phyloP scores from a whole-genome alignment of 2,329 filamentous ascomycete species.

The Curvularia hawaiiensis region DNA sequence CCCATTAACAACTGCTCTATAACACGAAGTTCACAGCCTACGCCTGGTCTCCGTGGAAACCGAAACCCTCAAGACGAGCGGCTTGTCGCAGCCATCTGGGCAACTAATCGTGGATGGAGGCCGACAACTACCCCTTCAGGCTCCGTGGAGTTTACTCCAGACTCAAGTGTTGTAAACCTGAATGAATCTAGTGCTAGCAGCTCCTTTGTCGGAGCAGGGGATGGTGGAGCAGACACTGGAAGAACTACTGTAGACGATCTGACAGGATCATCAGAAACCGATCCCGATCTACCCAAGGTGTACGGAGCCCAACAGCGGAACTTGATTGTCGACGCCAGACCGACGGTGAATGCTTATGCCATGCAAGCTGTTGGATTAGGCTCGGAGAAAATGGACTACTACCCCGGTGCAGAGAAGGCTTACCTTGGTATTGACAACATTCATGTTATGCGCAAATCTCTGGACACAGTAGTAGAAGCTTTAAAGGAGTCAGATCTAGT shows the following conservation, averaged over 20 bases:
- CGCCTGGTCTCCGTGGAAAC: slow-evolving; percentile 84
- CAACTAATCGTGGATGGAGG: slow-evolving; percentile 58
- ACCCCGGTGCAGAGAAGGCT: slow-evolving; percentile 86
- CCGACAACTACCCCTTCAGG: slow-evolving; percentile 33
- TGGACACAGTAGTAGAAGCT: slow-evolving; percentile 85
- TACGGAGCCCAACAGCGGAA: slow-evolving; percentile 95
- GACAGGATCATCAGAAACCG: slow-evolving; percentile 45
- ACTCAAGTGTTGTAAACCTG: slow-evolving; percentile 42
- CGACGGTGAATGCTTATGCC: slow-evolving; percentile 89
- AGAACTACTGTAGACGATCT: slow-evolving; percentile 35
- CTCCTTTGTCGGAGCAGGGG: slow-evolving; percentile 42
- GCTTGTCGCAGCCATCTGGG: slow-evolving; percentile 89
- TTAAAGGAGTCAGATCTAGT: slow-evolving; percentile 92
- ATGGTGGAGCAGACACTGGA: slow-evolving; percentile 26
- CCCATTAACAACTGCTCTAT: slow-evolving; percentile 97
- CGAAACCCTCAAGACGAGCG: slow-evolving; percentile 96
- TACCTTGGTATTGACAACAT: slow-evolving; percentile 98
- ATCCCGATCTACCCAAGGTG: slow-evolving; percentile 52
- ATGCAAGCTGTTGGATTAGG: slow-evolving; percentile 94
- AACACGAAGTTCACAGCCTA: slow-evolving; percentile 89
- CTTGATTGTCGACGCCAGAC: slow-evolving; percentile 92
- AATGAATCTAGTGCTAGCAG: slow-evolving; percentile 40
- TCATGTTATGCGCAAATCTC: slow-evolving; percentile 92
- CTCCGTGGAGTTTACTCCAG: slow-evolving; percentile 34
- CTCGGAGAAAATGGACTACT: slow-evolving; percentile 98